phyloP scores from a whole-genome alignment of 2,329 filamentous ascomycete genomes.

The Juglanconis sp. region DNA sequence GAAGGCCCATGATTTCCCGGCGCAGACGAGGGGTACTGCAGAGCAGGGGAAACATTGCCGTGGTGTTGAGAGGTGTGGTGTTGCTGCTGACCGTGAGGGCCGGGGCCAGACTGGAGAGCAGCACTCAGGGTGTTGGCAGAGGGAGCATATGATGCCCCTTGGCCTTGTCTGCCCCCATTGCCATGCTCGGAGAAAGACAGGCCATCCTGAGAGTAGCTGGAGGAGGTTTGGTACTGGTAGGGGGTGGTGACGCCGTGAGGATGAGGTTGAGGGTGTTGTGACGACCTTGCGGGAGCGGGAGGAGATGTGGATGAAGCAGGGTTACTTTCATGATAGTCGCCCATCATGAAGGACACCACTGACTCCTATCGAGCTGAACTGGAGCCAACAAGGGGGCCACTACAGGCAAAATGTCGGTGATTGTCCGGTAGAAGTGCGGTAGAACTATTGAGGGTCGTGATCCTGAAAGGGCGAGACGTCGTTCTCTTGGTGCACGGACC shows the following conservation, averaged over 20 bases:
- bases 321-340: background rate
- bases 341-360: background rate
- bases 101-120: slow-evolving; percentile 1
- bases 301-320: slow-evolving; percentile 5
- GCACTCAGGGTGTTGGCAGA: slow-evolving; percentile 3
- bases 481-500: no score
- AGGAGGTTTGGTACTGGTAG: background rate
- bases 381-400: background rate
- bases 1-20: background rate
- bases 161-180: background rate
- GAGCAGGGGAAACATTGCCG: background rate
- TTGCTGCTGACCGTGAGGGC: slow-evolving; percentile 14
- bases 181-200: background rate
- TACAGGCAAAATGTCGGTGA: slow-evolving; percentile 17
- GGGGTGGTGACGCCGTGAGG: background rate
- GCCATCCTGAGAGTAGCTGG: background rate
- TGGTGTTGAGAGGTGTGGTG: slow-evolving; percentile 2
- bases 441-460: background rate
- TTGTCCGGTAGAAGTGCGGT: slow-evolving; percentile 17
- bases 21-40: slow-evolving; percentile 4
- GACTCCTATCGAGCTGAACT: background rate
- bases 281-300: background rate
- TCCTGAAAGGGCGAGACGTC: no score
- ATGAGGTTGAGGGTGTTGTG: background rate
- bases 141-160: slow-evolving; percentile 3